These are phyloP conservation scores for Penicillium oxalicum DNA, from an alignment of 2,329 filamentous ascomycete species.

Conservation along the genomic window DNA sequence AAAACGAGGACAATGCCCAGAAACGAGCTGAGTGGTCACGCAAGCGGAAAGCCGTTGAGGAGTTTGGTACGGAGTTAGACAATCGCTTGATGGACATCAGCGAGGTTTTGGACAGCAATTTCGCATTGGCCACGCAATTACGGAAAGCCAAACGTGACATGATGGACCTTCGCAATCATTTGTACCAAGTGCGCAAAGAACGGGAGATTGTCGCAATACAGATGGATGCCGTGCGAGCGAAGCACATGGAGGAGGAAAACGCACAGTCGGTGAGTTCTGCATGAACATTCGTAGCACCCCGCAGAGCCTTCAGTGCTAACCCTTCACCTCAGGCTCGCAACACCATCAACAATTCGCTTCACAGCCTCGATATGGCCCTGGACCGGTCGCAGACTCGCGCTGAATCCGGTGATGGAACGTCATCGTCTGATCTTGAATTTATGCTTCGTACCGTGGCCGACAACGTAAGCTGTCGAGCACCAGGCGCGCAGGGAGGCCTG, in stretches of 20 bases:
- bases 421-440: conserved; percentile 37
- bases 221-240: conserved; percentile 45
- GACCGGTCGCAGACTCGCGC: conserved; percentile 32
- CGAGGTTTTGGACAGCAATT: conserved; percentile 48
- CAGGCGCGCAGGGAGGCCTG: conserved; percentile 37
- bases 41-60: conserved; percentile 44
- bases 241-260: conserved; percentile 36
- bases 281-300: not conserved
- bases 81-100: conserved; percentile 48
- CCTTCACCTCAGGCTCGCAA: conserved; percentile 29
- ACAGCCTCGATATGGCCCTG: conserved; percentile 38
- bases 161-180: conserved; percentile 41
- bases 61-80: conserved; percentile 45
- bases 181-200: conserved; percentile 44
- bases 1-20: conserved; percentile 36
- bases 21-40: conserved; percentile 38
- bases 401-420: conserved; percentile 17
- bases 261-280: conserved; percentile 27
- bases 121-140: conserved; percentile 41
- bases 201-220: conserved; percentile 46
- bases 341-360: conserved; percentile 39
- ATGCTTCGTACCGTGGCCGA: conserved; percentile 38
- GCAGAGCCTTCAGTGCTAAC: conserved; percentile 4
- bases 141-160: conserved; percentile 43
- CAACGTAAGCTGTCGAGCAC: conserved; percentile 36